Percentiles rank a stretch among this genome's conserved stretches.
phyloP scores from a whole-genome alignment of 2,329 filamentous ascomycete species.

The Ilyonectria robusta region DNA sequence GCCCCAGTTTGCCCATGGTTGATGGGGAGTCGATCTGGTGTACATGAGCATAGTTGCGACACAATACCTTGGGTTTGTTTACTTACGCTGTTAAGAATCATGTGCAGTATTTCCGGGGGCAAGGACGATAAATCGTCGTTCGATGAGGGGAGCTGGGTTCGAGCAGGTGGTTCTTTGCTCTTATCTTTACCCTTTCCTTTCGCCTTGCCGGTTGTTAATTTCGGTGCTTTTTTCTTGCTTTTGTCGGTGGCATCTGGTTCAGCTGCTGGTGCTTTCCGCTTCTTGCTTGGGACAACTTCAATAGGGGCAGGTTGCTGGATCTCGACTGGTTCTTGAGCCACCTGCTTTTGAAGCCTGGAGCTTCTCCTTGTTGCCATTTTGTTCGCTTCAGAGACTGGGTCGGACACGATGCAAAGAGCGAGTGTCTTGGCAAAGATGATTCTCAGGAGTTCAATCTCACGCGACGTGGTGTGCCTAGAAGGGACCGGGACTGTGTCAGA shows the following conservation, averaged over 20 bases:
- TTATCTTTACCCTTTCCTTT: neutral
- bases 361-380: constrained; percentile 34
- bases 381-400: neutral
- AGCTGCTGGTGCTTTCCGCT: constrained; percentile 25
- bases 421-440: neutral
- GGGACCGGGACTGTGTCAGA: neutral
- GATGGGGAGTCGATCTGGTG: neutral
- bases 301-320: neutral
- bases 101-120: constrained; percentile 34
- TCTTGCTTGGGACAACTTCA: neutral
- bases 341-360: constrained; percentile 23
- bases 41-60: neutral
- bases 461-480: constrained; percentile 1
- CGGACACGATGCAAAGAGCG: neutral
- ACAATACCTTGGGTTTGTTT: neutral
- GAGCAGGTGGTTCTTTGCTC: neutral
- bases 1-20: constrained; percentile 24
- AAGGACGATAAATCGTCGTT: constrained; percentile 16
- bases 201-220: neutral
- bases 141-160: neutral
- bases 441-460: neutral
- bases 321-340: neutral
- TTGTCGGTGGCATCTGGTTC: neutral
- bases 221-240: neutral
- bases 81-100: constrained; percentile 34